Evolutionary conservation across 2,329 filamentous ascomycete species (phyloP).

Genomic region (Thielaviopsis ethacetica): DNA sequence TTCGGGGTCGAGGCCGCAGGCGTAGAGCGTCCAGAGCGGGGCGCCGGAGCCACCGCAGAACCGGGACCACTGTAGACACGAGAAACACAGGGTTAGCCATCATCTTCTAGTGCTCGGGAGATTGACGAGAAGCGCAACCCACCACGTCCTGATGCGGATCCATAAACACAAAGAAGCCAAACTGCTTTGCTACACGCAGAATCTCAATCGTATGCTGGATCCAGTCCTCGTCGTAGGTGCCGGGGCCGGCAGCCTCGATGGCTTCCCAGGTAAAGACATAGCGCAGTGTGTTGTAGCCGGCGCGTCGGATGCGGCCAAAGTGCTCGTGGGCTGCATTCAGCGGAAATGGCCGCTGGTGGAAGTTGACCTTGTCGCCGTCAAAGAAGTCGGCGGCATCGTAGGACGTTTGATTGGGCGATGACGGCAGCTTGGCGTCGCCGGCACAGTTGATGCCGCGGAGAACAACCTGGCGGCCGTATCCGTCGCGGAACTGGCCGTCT

Average conservation of each 20-base stretch:
- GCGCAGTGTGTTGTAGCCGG: constrained; percentile 89
- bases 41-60: constrained; percentile 90
- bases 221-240: constrained; percentile 85
- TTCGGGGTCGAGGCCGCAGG: constrained; percentile 75
- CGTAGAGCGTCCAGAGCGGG: constrained; percentile 95
- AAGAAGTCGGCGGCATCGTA: constrained; percentile 70
- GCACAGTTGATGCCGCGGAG: constrained; percentile 90
- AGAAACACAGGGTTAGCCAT: constrained; percentile 16
- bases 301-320: constrained; percentile 70
- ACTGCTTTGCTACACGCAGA: constrained; percentile 67
- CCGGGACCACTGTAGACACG: constrained; percentile 57
- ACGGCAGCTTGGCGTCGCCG: constrained; percentile 79
- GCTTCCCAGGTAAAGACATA: constrained; percentile 99
- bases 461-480: constrained; percentile 66
- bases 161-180: constrained; percentile 95
- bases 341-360: constrained; percentile 71
- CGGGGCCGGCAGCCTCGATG: constrained; percentile 83
- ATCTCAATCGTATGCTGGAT: constrained; percentile 81
- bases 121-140: constrained; percentile 21
- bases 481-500: constrained; percentile 69
- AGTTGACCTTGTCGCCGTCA: constrained; percentile 80
- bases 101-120: background rate
- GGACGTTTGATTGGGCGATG: constrained; percentile 64
- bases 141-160: constrained; percentile 97
- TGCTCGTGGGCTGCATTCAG: constrained; percentile 70